phyloP scores from a whole-genome alignment of 352 stramenopile species.

The Phytophthora podocarpi region DNA sequence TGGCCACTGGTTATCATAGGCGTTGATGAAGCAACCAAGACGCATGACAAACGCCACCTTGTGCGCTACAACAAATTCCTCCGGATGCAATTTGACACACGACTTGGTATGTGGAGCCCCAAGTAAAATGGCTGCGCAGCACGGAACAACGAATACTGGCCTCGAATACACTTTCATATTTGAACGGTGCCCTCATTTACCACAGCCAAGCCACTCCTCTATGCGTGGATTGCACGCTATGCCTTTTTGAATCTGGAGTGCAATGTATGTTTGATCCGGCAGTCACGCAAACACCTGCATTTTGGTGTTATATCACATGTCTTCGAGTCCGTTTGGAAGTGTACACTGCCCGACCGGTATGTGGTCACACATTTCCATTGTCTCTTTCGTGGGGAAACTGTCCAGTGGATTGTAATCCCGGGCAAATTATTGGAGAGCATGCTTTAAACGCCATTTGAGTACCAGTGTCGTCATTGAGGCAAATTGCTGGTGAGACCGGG shows the following conservation, averaged over 20 bases:
- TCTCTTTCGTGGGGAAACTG: neutral
- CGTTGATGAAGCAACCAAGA: constrained; percentile 76
- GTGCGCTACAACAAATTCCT: constrained; percentile 87
- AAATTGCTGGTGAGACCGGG: constrained; percentile 11
- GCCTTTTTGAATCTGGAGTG: neutral
- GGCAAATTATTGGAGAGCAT: no score
- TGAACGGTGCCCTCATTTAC: neutral
- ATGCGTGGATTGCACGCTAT: constrained; percentile 1
- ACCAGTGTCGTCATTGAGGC: no score
- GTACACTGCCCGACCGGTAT: constrained; percentile 8
- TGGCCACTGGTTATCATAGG: constrained; percentile 71
- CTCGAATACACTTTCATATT: neutral
- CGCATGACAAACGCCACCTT: constrained; percentile 75
- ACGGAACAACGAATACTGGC: neutral
- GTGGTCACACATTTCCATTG: constrained; percentile 9
- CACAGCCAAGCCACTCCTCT: neutral
- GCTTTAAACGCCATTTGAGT: no score
- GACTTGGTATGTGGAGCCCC: constrained; percentile 88
- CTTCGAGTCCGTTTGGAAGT: no score
- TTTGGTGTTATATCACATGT: no score
- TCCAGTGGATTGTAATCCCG: neutral
- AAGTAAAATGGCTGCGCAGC: constrained; percentile 48
- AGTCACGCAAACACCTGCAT: no score
- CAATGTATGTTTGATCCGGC: no score
- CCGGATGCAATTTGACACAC: constrained; percentile 89